Conservation (phyloP, 2,329 filamentous ascomycete species). For the Hypoxylon sp. region DNA sequence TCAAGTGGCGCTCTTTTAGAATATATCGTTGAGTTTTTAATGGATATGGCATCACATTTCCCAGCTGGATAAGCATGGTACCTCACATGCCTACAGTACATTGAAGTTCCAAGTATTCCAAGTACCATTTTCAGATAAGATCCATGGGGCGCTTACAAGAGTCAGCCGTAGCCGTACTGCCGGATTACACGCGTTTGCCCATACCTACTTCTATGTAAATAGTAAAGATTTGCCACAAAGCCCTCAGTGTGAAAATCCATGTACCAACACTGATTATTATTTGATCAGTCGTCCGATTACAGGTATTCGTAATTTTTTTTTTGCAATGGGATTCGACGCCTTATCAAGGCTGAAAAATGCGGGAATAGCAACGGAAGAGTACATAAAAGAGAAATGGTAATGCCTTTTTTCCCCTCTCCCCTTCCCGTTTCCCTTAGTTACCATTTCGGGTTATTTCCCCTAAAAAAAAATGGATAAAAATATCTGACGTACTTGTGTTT, state of each 20-base stretch:
- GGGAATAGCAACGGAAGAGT: slow-evolving; percentile 37
- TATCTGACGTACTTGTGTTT: slow-evolving; percentile 16
- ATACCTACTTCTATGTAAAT: slow-evolving; percentile 20
- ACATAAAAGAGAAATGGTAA: slow-evolving; percentile 47
- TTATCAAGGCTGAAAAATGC: slow-evolving; percentile 41
- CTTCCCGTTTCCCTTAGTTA: not conserved
- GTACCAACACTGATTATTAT: slow-evolving; percentile 2
- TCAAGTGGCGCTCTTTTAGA: not conserved
- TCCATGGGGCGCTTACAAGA: slow-evolving; percentile 10
- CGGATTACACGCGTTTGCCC: slow-evolving; percentile 13
- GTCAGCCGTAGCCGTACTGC: slow-evolving; percentile 17
- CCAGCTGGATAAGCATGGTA: not conserved
- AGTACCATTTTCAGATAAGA: not conserved
- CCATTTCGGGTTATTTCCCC: not conserved
- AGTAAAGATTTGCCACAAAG: slow-evolving; percentile 23
- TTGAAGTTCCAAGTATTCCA: not conserved
- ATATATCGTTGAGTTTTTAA: not conserved
- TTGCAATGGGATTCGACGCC: slow-evolving; percentile 45
- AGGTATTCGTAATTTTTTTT: not conserved
- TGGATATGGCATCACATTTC: too few relatives aligned
- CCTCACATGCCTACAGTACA: not conserved
- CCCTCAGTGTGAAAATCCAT: slow-evolving; percentile 10
- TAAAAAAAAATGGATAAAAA: too few relatives aligned
- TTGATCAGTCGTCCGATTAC: not conserved
- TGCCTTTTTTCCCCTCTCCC: not conserved